Evolutionary conservation across 2,329 filamentous ascomycete species (phyloP), one percentile per base, ranked within the genome.

Genomic region (Graphiopsis chlorocephala): DNA sequence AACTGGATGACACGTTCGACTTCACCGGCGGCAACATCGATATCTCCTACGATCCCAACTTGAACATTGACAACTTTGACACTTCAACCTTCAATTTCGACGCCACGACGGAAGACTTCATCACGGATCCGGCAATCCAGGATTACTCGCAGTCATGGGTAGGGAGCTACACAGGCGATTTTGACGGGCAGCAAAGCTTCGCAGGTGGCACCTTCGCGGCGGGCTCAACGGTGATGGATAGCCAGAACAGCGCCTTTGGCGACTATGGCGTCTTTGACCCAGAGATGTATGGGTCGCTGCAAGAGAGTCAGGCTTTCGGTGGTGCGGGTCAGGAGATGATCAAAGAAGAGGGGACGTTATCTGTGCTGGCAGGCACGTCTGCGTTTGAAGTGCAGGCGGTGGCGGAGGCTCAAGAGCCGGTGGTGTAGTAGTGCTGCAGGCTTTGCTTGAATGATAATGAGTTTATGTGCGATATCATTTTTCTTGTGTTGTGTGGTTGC

Each of bases 1-100:
- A 61, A 42, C 25, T 61, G 28, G 68, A 74, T 23, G 78, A 78
- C 63, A 72, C 73, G 14, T 77, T 79, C 67, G 77, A 80, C 67
- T 80, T 81, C 71, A 70, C 68, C 23, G 74, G 72, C 58, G 76
- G 77, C 14, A 76, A 77, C 45, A 78, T 81, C 63, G 74, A 75
- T 61, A 74, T 80, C 50, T 73, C 74, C 14, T 78, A 80, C 60
- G 77, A 80, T 61, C 67, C 68, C 6, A 68, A 63, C 11, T 35
- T 70, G 7, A 67, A 60, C 47, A 66, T 67, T 33, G 65, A 69
- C 28, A 67, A 61, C 45, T 71, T 74, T 58, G 72, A 75, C 65
- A 72, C 68, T 28, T 69, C 72, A 1, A 68, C 71, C 3, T 74
- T 75, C 65, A 68, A 73, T 60, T 73, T 75, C 48, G 69, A 70